phyloP scores from a whole-genome alignment of 2,329 filamentous ascomycete species.

The Monilinia fructigena region DNA sequence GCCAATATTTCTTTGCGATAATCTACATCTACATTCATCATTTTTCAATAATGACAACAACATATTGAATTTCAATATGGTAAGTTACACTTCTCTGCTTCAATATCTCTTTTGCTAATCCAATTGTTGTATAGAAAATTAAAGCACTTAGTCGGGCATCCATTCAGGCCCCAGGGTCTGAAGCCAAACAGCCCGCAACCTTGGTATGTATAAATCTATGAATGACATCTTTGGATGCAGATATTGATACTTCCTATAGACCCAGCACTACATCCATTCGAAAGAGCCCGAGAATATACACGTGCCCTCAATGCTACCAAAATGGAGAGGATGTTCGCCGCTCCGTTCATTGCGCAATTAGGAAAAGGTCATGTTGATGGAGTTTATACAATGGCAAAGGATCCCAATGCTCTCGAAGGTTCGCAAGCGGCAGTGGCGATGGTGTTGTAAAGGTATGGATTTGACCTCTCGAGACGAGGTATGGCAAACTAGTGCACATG shows the following conservation, averaged over 20 bases:
- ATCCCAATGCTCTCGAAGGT: slow-evolving; percentile 70
- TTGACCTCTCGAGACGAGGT: slow-evolving; percentile 69
- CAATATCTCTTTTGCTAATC: slow-evolving; percentile 3
- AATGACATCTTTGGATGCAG: slow-evolving; percentile 1
- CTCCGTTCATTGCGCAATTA: slow-evolving; percentile 81
- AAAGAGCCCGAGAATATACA: slow-evolving; percentile 83
- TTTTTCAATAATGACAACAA: slow-evolving; percentile 27
- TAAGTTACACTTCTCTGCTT: slow-evolving; percentile 23
- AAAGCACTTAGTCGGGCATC: slow-evolving; percentile 66
- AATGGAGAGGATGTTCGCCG: slow-evolving; percentile 86
- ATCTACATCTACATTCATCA: background rate
- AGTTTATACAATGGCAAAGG: slow-evolving; percentile 77
- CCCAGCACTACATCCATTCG: slow-evolving; percentile 61
- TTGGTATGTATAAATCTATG: slow-evolving; percentile 51
- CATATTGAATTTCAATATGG: slow-evolving; percentile 35
- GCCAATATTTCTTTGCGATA: slow-evolving; percentile 13
- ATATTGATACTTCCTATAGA: slow-evolving; percentile 7
- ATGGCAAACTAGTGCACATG: slow-evolving; percentile 79
- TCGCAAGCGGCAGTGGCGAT: slow-evolving; percentile 85
- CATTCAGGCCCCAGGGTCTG: slow-evolving; percentile 65
- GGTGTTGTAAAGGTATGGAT: slow-evolving; percentile 92
- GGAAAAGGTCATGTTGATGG: slow-evolving; percentile 92
- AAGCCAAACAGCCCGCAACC: slow-evolving; percentile 64
- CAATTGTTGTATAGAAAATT: slow-evolving; percentile 49
- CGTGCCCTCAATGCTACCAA: slow-evolving; percentile 82